Evolutionary conservation across 106 monocot genomes (phyloP).

Genomic region (Gastrodia elata): DNA sequence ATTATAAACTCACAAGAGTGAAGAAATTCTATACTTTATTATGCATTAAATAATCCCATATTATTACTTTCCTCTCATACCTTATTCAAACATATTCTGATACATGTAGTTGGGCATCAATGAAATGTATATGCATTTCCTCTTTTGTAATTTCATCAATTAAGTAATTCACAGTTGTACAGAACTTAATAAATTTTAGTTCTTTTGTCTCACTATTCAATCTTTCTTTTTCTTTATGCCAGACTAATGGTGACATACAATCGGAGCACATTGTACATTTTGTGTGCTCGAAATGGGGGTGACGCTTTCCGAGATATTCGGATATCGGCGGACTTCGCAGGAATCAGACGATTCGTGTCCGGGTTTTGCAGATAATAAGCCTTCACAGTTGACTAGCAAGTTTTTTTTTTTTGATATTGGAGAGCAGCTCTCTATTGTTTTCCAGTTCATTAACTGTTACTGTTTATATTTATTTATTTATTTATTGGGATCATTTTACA

Average conservation of each 20-base stretch:
- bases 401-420: background rate
- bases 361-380: constrained; percentile 40
- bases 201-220: background rate
- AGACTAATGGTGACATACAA: constrained; percentile 69
- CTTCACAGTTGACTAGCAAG: background rate
- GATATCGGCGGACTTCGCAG: constrained; percentile 36
- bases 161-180: background rate
- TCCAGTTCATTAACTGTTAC: too few species aligned
- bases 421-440: too few species aligned
- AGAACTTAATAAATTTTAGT: background rate
- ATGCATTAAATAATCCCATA: background rate
- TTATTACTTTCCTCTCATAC: background rate
- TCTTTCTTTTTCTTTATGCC: constrained; percentile 10
- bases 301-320: constrained; percentile 30
- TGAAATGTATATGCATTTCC: background rate
- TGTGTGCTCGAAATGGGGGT: constrained; percentile 23
- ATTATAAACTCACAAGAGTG: too few species aligned
- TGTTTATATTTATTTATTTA: too few species aligned
- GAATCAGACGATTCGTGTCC: constrained; percentile 56
- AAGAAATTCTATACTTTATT: background rate
- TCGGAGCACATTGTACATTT: constrained; percentile 41
- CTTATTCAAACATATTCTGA: background rate
- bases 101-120: background rate
- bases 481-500: background rate
- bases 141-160: background rate